Evolutionary conservation across 257 asterid genomes (phyloP).

Genomic region (Plectranthus barbatus): DNA sequence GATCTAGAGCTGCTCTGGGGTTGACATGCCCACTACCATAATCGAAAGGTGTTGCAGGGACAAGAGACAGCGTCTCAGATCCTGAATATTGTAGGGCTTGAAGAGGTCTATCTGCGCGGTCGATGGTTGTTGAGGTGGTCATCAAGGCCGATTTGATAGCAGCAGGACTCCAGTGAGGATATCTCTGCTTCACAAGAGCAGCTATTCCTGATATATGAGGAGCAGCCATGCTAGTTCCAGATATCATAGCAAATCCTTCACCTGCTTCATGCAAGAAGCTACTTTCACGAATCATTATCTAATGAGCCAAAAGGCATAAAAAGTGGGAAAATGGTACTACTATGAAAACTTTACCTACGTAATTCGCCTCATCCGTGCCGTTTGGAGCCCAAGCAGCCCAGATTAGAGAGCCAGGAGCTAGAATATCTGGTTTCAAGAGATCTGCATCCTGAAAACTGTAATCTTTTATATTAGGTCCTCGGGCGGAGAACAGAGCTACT

Average conservation of each 20-base stretch:
- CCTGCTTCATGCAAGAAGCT: conserved; percentile 38
- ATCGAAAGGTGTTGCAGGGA: conserved; percentile 77
- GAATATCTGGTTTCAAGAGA: conserved; percentile 90
- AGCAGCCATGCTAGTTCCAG: conserved; percentile 95
- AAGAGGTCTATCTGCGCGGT: conserved; percentile 77
- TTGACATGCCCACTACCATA: conserved; percentile 87
- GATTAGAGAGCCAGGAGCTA: conserved; percentile 95
- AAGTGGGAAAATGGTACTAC: not conserved
- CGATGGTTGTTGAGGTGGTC: conserved; percentile 72
- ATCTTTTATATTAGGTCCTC: conserved; percentile 95
- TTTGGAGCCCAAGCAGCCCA: conserved; percentile 99
- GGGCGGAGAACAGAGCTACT: conserved; percentile 92
- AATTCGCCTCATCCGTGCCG: conserved; percentile 93
- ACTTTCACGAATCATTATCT: not conserved
- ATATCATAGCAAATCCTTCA: conserved; percentile 82
- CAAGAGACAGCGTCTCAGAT: conserved; percentile 51
- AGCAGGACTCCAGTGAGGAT: conserved; percentile 89
- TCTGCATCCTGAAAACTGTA: conserved; percentile 94
- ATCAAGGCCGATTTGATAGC: conserved; percentile 81
- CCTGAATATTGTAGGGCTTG: conserved; percentile 73
- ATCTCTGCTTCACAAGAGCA: conserved; percentile 74
- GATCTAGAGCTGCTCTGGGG: conserved; percentile 86
- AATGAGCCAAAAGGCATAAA: not conserved
- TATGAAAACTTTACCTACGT: conserved; percentile 46
- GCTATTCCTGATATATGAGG: conserved; percentile 95